A percentile compares a stretch with the other conserved stretches of the same genome.
Conservation (phyloP, 2,329 filamentous ascomycete genomes). For the Aspergillus awamori region DNA sequence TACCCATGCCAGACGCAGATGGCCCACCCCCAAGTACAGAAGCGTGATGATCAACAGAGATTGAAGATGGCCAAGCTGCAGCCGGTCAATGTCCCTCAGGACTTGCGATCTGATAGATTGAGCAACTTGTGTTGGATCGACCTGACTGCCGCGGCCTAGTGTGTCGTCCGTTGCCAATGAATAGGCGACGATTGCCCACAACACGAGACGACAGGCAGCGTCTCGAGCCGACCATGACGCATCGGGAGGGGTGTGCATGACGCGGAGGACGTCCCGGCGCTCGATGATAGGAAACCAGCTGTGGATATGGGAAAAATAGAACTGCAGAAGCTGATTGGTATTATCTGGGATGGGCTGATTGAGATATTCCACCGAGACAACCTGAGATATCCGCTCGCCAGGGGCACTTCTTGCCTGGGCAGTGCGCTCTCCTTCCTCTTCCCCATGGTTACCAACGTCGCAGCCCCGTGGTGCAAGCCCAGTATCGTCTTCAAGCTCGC, state of each 20-base stretch:
- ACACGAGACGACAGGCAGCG: not conserved
- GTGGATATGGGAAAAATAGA: constrained; percentile 72
- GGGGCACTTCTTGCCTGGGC: too few species aligned
- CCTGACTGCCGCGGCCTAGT: too few species aligned
- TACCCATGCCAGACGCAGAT: not conserved
- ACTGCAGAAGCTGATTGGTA: constrained; percentile 57
- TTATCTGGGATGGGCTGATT: not conserved
- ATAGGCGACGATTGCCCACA: not conserved
- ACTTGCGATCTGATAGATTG: not conserved
- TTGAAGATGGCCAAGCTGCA: not conserved
- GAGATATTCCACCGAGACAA: not conserved
- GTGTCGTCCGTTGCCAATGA: too few species aligned
- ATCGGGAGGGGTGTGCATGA: constrained; percentile 43
- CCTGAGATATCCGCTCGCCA: too few species aligned
- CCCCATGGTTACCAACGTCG: too few species aligned
- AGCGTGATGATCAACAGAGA: not conserved
- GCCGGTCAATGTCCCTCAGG: not conserved
- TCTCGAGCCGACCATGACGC: not conserved
- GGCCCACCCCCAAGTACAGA: not conserved
- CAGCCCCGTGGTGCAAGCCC: too few species aligned
- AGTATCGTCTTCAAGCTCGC: too few species aligned
- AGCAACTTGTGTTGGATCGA: not conserved
- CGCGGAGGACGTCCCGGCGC: constrained; percentile 60
- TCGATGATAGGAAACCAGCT: constrained; percentile 73
- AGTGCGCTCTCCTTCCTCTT: too few species aligned